Percentiles rank a stretch among this genome's conserved stretches.
Evolutionary conservation across 2,329 filamentous ascomycete genomes (phyloP).

Genomic region (Dothistroma pini): DNA sequence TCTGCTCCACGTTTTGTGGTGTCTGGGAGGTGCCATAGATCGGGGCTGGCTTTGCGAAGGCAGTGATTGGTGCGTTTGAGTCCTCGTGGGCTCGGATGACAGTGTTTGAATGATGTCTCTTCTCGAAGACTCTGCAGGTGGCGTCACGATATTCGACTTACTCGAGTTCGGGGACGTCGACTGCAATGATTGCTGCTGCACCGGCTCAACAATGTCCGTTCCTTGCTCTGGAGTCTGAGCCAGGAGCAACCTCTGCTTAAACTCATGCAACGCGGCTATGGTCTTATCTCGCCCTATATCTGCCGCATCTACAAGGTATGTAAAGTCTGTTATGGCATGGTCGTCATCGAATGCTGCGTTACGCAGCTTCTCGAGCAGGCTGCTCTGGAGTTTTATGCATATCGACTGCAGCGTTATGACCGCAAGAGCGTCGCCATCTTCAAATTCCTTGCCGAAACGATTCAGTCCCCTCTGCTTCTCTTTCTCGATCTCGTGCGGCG

Average conservation of each 20-base stretch:
- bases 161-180: conserved; percentile 16
- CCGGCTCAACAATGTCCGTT: neutral
- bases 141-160: conserved; percentile 10
- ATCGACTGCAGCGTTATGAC: conserved; percentile 33
- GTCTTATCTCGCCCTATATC: conserved; percentile 32
- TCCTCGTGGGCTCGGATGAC: conserved; percentile 6
- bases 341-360: conserved; percentile 32
- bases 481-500: conserved; percentile 33
- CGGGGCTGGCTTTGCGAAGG: conserved; percentile 5
- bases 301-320: conserved; percentile 30
- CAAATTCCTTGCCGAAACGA: conserved; percentile 32
- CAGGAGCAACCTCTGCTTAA: conserved; percentile 29
- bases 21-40: conserved; percentile 3
- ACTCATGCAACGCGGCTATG: conserved; percentile 29
- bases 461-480: conserved; percentile 31
- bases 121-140: neutral
- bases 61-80: conserved; percentile 7
- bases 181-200: neutral
- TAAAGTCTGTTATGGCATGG: conserved; percentile 27
- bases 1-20: conserved; percentile 22
- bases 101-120: conserved; percentile 2
- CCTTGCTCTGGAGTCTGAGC: conserved; percentile 8
- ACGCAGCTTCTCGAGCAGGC: conserved; percentile 31
- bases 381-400: conserved; percentile 31
- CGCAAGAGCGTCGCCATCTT: conserved; percentile 31